Conservation (phyloP, 495 filamentous ascomycete genomes). For the Penicillium pulvis region DNA sequence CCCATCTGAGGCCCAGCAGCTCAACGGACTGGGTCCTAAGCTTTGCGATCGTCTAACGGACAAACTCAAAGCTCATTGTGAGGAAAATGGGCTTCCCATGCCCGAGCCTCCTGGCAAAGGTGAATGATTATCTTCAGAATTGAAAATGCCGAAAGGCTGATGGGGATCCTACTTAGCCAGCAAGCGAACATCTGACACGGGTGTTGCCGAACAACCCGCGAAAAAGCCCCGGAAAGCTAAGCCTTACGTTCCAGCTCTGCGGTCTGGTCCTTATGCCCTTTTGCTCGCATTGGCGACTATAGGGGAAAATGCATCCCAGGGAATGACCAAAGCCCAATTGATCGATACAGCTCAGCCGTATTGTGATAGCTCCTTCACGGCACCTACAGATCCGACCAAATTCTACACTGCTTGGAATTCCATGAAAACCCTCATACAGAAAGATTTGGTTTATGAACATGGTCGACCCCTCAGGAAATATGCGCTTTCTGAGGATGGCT, state of each 20-base stretch:
- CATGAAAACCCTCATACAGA: constrained; percentile 75
- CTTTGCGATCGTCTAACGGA: constrained; percentile 71
- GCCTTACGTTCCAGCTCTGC: constrained; percentile 69
- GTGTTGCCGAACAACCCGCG: constrained; percentile 41
- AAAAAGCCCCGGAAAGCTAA: constrained; percentile 68
- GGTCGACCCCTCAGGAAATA: constrained; percentile 71
- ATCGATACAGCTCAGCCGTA: constrained; percentile 71
- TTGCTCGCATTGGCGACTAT: constrained; percentile 66
- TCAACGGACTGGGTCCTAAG: constrained; percentile 72
- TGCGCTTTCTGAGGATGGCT: constrained; percentile 74
- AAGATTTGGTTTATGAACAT: constrained; percentile 74
- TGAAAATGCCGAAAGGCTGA: neutral
- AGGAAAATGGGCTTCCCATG: constrained; percentile 69
- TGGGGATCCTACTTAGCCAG: constrained; percentile 20
- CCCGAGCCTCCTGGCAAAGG: constrained; percentile 56
- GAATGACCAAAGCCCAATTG: constrained; percentile 67
- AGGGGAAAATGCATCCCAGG: constrained; percentile 53
- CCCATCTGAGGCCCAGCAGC: constrained; percentile 70
- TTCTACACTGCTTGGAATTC: constrained; percentile 85
- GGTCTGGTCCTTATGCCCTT: constrained; percentile 76
- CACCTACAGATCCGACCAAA: constrained; percentile 64
- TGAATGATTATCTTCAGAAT: constrained; percentile 8
- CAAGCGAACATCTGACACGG: constrained; percentile 51
- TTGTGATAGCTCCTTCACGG: constrained; percentile 75
- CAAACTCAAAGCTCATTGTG: constrained; percentile 66